phyloP scores from a whole-genome alignment of 805 yeast genomes.

The Suhomyces canberraensis region DNA sequence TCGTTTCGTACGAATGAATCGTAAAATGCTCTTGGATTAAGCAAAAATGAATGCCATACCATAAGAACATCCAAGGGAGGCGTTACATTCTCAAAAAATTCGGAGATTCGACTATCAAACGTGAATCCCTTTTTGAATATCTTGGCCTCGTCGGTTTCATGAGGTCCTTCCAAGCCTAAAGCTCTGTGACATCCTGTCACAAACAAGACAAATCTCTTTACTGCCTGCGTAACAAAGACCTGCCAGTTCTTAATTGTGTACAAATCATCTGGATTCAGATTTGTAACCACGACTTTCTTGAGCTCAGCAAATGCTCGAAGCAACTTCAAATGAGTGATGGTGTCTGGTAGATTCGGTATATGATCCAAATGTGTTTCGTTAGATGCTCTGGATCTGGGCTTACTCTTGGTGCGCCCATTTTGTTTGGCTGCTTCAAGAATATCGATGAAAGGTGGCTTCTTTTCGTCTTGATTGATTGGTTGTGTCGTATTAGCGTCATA shows the following conservation, averaged over 20 bases:
- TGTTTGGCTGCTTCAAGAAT: not conserved
- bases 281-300: constrained; percentile 10
- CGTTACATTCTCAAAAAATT: constrained; percentile 3
- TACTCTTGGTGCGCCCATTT: not conserved
- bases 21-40: constrained; percentile 16
- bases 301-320: constrained; percentile 18
- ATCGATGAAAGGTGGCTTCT: not conserved
- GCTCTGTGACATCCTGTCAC: constrained; percentile 13
- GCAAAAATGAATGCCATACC: constrained; percentile 23
- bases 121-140: constrained; percentile 3
- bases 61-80: constrained; percentile 23
- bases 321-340: constrained; percentile 21
- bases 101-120: not conserved
- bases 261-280: constrained; percentile 1
- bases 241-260: constrained; percentile 17
- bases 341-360: constrained; percentile 13
- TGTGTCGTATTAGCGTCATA: not conserved
- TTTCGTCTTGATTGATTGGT: not conserved
- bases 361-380: not conserved
- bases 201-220: constrained; percentile 19
- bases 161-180: not conserved
- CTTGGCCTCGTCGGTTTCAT: constrained; percentile 1
- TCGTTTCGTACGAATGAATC: constrained; percentile 14
- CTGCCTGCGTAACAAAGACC: constrained; percentile 20
- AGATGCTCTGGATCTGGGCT: not conserved